Conservation (phyloP, 352 stramenopile genomes). For the Aphanomyces invadans region DNA sequence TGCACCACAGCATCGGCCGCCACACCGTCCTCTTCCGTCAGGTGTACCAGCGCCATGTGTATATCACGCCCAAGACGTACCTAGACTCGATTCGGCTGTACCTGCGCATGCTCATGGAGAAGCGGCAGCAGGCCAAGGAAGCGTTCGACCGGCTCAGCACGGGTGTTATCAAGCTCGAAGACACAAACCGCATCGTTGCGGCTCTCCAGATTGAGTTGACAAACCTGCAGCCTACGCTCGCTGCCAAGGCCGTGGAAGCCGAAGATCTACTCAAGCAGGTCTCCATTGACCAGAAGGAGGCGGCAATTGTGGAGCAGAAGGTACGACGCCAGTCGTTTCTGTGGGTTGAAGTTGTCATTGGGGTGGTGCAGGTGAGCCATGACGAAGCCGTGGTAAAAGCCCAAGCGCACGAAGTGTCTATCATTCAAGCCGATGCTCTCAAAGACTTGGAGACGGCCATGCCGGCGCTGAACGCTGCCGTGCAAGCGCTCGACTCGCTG, state of each 20-base stretch:
- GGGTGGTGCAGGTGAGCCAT: not conserved
- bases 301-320: slow-evolving; percentile 87
- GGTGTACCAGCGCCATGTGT: slow-evolving; percentile 88
- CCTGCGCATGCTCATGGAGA: slow-evolving; percentile 87
- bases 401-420: slow-evolving; percentile 84
- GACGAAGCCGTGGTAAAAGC: slow-evolving; percentile 53
- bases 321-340: too few relatives aligned
- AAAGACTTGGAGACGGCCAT: slow-evolving; percentile 91
- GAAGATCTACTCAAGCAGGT: slow-evolving; percentile 90
- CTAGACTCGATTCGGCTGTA: slow-evolving; percentile 94
- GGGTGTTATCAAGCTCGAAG: slow-evolving; percentile 89
- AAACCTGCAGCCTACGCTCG: slow-evolving; percentile 86
- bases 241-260: slow-evolving; percentile 84
- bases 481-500: slow-evolving; percentile 84
- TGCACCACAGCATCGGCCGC: slow-evolving; percentile 88
- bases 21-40: slow-evolving; percentile 82
- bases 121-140: slow-evolving; percentile 63
- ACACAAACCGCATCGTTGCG: slow-evolving; percentile 92
- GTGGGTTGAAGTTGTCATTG: too few relatives aligned
- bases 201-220: slow-evolving; percentile 88
- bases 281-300: slow-evolving; percentile 88
- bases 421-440: slow-evolving; percentile 87
- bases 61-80: slow-evolving; percentile 95
- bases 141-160: slow-evolving; percentile 28
- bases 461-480: slow-evolving; percentile 81